A percentile compares a stretch with the other conserved stretches of the same genome.
These are phyloP conservation scores for Tetrapisispora arboricola DNA, from an alignment of 805 yeast genomes.

Conservation along the genomic window DNA sequence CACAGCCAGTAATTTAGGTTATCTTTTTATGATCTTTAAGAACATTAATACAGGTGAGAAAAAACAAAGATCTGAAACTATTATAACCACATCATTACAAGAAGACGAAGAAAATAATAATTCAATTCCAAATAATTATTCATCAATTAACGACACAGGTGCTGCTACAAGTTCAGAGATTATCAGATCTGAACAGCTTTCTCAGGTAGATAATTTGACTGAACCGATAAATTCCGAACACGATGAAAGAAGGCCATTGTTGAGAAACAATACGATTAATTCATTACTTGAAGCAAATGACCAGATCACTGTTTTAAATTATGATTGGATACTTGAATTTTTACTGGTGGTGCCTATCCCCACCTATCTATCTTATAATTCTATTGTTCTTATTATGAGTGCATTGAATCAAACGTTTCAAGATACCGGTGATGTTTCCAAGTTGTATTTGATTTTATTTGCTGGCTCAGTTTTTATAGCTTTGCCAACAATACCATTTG, in stretches of 20 bases:
- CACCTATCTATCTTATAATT: constrained; percentile 43
- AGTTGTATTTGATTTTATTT: constrained; percentile 26
- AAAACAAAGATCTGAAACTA: too few species aligned
- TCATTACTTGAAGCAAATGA: background rate
- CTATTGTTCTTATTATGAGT: constrained; percentile 43
- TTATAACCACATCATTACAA: too few species aligned
- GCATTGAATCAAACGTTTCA: constrained; percentile 64
- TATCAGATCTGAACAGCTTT: background rate
- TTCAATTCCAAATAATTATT: background rate
- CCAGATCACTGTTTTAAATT: constrained; percentile 31
- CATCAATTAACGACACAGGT: background rate
- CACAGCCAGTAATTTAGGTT: background rate
- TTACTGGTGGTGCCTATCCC: constrained; percentile 57
- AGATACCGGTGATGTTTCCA: constrained; percentile 44
- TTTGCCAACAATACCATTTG: constrained; percentile 53
- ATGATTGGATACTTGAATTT: constrained; percentile 78
- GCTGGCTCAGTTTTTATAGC: constrained; percentile 32
- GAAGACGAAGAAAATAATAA: background rate
- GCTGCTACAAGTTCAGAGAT: background rate
- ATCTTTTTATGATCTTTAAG: constrained; percentile 3
- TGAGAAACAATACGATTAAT: constrained; percentile 1
- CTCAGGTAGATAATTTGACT: background rate
- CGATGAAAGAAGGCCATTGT: constrained; percentile 30
- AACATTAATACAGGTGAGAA: background rate
- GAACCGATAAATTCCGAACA: too few species aligned